Evolutionary conservation across 1,284 basidiomycete genomes (phyloP), one percentile per base, ranked within the genome.

Genomic region (Irpex lacteus): DNA sequence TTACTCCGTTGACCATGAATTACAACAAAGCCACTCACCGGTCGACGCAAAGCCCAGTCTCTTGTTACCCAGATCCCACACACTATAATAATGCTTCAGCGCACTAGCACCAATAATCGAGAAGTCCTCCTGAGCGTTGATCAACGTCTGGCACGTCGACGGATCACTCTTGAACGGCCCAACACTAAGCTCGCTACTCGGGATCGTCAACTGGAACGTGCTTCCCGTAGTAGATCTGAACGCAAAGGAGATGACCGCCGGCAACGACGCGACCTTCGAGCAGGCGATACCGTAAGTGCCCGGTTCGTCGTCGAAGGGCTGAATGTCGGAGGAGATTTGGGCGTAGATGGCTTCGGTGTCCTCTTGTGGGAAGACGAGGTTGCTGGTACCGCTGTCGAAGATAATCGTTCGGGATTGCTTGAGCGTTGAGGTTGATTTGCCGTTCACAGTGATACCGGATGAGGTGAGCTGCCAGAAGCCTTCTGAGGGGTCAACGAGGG

Each of bases 211-310:
- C 67, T 84, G 83, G 77, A 86, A 85, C 21, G 77, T 75, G 44
- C 63, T 64, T 37, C 83, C 83, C 53, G 68, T 63, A 64, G 81
- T 77, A 19, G 78, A 79, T n/a, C 80, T 82, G 74, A 86, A 85
- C 2, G 74, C 71, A 69, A 87, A 79, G 70, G 81, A 79, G 69
- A 86, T 84, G 62, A 72, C 73, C 7, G 84, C 84, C 53, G 81
- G 78, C 37, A 85, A 74, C 1, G 77, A 75, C 18, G 75, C 62
- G 64, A 85, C 80, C 64, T 75, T 73, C 67, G 73, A 70, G 74
- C 84, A 87, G 5, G 83, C 74, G 63, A 86, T 81, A 36, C 83
- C 84, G 70, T 83, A 85, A 2, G 83, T 81, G n/a, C 85, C 85
- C 36, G 82, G 78, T 68, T 84, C 81, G 6, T 75, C 77, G 26